A percentile compares a stretch with the other conserved stretches of the same genome.
These are phyloP conservation scores for Talaromyces proteolyticus DNA, from an alignment of 495 filamentous ascomycete genomes.

Conservation along the genomic window DNA sequence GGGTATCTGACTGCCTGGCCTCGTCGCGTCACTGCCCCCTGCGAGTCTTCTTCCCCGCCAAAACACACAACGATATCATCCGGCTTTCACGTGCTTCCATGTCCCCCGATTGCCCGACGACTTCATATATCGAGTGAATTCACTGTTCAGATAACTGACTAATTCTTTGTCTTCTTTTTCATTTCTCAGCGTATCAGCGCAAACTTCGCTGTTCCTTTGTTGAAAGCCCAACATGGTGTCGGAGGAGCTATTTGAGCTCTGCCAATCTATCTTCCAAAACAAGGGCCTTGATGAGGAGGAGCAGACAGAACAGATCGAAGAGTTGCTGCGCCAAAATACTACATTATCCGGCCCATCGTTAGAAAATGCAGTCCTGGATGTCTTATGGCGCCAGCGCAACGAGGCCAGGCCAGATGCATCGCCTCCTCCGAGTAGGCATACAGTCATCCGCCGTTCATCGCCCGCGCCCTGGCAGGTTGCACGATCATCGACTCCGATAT, in stretches of 20 bases:
- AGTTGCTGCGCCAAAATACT: conserved; percentile 74
- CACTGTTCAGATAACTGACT: no score
- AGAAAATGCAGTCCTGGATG: conserved; percentile 87
- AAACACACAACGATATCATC: no score
- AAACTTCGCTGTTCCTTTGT: background rate
- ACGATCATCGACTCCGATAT: conserved; percentile 72
- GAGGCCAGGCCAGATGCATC: conserved; percentile 65
- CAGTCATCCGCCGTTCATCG: conserved; percentile 81
- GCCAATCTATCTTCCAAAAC: conserved; percentile 83
- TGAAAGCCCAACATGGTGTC: conserved; percentile 61
- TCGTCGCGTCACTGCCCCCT: background rate
- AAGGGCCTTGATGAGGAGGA: conserved; percentile 84
- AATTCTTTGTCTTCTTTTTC: background rate
- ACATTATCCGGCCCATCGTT: conserved; percentile 68
- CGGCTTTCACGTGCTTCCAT: no score
- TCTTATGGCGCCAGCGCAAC: conserved; percentile 86
- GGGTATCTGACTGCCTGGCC: background rate
- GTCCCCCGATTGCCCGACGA: no score
- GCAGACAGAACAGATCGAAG: conserved; percentile 87
- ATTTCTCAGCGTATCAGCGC: background rate
- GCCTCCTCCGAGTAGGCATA: conserved; percentile 80
- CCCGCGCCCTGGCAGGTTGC: conserved; percentile 88
- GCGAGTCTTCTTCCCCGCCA: conserved; percentile 26
- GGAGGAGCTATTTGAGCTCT: conserved; percentile 87
- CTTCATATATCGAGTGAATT: no score